Base-by-base conservation (phyloP, 208 protist species). In the Crithidia acanthocephali region DNA sequence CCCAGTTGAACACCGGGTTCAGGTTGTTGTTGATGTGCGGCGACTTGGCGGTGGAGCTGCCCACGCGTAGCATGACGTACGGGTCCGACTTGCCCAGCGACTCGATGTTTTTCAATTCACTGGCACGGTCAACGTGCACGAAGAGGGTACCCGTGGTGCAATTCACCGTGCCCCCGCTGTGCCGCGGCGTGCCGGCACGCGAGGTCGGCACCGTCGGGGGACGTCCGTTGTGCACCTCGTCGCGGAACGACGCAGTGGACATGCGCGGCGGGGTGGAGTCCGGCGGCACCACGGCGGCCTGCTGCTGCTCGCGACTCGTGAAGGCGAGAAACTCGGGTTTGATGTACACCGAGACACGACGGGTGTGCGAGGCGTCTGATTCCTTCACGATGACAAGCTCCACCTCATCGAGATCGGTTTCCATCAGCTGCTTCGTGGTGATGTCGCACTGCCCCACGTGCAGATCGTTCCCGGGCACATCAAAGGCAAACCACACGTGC, bases 401-500 rank as follows among this genome's bases (percentile, higher is more conserved):
- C 15, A 79, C 74, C 74, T 86, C 75, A 22, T 71, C 56, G 18
- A 62, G n/a, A 20, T 81, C 72, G 20, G 44, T 67, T 2, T 83
- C 67, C 48, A 93, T 74, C 1, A 93, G 66, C 35, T 70, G 60
- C 62, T 84, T 68, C 2, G 78, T 78, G 47, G 85, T 55, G 51
- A 91, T 55, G 47, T 84, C 79, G 64, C 76, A 81, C 62, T 78
- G 52, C 20, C 88, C 88, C 37, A 93, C 81, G 55, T 72, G 79
- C 10, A 84, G 44, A 72, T 93, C 85, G 16, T 67, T 73, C 28
- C 85, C 85, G 22, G 80, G 76, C 3, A 91, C 85, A 61, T 93
- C 88, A 68, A 90, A 91, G 74, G 86, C 90, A 40, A 90, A 59
- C 84, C 83, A 93, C 25, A 93, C 70, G 30, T 79, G 83, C 53